Base-by-base conservation (phyloP, 192 early-diverging fungal genomes). In the Radiomyces spectabilis region DNA sequence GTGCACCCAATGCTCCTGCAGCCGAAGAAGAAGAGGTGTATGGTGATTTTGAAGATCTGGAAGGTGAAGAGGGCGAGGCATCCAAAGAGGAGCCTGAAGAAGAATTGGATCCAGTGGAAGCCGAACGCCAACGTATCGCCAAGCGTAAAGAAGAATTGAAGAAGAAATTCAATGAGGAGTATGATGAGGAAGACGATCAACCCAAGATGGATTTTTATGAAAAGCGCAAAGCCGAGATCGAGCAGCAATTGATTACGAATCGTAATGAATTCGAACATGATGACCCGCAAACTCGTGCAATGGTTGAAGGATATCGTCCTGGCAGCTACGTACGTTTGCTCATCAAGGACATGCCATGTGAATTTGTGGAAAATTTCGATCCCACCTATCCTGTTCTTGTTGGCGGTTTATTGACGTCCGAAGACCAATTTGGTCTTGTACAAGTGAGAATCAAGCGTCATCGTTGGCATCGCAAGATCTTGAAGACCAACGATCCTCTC, bases 401-500 rank as follows among this genome's bases (percentile, higher is more conserved):
- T 33, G 97, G 97, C 51, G 91, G 92, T 6, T 69, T 97, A 4
- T 78, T 95, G 52, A 65, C 87, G 25, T 81, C 84, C 26, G 97
- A 99, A 74, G 91, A 94, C 66, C 83, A 86, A 24, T 88, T 93
- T 78, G 93, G 94, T 43, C 91, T 97, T 68, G 82, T 97, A 41
- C 95, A 93, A 61, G 84, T 96, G 39, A 87, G 96, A 61, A 86
- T 99, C 63, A 99, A 99, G 76, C 89, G 88, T 49, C 97, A 99
- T 69, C 84, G 97, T 57, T 99, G 97, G 97, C 85, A 92, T 63
- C 83, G 83, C 51, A 88, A 87, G 69, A 94, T 94, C 35, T 78
- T 99, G 38, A 99, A 99, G 74, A 95, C 89, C 13, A 95, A 96
- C 61, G 97, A 99, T 65, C 97, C 97, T 18, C 75, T 99, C 29